A percentile compares a stretch with the other conserved stretches of the same genome.
Evolutionary conservation across 1,284 basidiomycete species (phyloP).

Genomic region (Sanguinoderma infundibulare): DNA sequence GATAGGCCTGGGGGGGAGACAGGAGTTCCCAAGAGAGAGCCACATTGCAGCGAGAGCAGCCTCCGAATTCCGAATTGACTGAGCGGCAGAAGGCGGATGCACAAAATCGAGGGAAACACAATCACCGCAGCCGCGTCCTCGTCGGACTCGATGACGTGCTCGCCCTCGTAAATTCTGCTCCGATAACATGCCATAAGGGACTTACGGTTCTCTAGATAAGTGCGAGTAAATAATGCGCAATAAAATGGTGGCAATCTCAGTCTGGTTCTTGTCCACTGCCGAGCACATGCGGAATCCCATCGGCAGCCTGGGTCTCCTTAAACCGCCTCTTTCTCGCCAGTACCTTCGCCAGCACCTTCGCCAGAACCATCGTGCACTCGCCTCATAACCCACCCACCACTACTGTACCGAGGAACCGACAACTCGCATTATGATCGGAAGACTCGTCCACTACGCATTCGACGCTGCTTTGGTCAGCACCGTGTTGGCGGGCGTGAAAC

Average conservation of each 20-base stretch:
- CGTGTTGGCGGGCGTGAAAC: conserved; percentile 89
- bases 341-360: not conserved
- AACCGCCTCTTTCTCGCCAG: conserved; percentile 1
- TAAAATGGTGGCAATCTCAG: too few species aligned
- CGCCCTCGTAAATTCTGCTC: not conserved
- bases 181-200: not conserved
- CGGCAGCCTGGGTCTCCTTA: conserved; percentile 11
- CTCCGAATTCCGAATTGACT: conserved; percentile 1
- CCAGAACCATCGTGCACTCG: not conserved
- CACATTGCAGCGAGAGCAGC: not conserved
- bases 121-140: not conserved
- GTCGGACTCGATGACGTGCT: not conserved
- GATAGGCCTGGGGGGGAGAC: not conserved
- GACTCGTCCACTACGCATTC: conserved; percentile 82
- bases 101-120: not conserved
- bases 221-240: not conserved
- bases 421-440: conserved; percentile 56
- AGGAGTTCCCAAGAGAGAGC: not conserved
- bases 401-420: not conserved
- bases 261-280: conserved; percentile 3
- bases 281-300: conserved; percentile 13
- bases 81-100: not conserved
- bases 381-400: not conserved
- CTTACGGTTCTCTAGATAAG: not conserved
- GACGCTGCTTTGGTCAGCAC: conserved; percentile 91